These are phyloP conservation scores for Amaranthus cruentus DNA, from an alignment of 148 eudicot species.

Conservation along the genomic window DNA sequence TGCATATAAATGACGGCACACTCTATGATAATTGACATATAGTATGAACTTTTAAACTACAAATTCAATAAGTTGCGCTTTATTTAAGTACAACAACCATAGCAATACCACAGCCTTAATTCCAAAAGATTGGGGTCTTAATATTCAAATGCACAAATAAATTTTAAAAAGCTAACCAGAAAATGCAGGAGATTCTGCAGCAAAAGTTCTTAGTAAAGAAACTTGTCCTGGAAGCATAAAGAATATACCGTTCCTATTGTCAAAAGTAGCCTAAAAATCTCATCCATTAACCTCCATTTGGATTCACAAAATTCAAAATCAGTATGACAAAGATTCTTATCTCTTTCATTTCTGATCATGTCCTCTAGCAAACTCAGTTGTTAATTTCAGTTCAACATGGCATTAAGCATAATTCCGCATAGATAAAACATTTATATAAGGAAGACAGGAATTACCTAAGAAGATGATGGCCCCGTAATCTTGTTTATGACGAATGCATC, in stretches of 20 bases:
- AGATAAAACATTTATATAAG: background rate
- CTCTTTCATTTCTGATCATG: background rate
- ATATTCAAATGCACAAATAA: too few species aligned
- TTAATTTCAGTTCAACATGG: constrained; percentile 1
- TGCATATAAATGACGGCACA: background rate
- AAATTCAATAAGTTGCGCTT: background rate
- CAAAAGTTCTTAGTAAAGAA: background rate
- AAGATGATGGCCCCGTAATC: constrained; percentile 96
- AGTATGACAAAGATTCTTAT: background rate
- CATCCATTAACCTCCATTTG: background rate
- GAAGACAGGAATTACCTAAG: constrained; percentile 51
- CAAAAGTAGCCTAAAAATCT: background rate
- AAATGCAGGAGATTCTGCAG: background rate
- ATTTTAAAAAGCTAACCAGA: background rate
- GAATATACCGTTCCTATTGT: background rate
- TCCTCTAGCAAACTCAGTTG: background rate
- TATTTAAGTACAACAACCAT: background rate
- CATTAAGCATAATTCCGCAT: constrained; percentile 1
- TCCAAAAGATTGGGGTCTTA: too few species aligned
- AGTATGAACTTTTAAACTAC: background rate
- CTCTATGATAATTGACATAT: background rate
- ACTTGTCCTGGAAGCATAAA: background rate
- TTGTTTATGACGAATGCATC: constrained; percentile 84
- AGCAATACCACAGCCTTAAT: background rate
- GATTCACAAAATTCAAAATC: constrained; percentile 7